These are phyloP conservation scores for Adansonia grandidieri DNA, from an alignment of 441 rosid species.

Conservation along the genomic window DNA sequence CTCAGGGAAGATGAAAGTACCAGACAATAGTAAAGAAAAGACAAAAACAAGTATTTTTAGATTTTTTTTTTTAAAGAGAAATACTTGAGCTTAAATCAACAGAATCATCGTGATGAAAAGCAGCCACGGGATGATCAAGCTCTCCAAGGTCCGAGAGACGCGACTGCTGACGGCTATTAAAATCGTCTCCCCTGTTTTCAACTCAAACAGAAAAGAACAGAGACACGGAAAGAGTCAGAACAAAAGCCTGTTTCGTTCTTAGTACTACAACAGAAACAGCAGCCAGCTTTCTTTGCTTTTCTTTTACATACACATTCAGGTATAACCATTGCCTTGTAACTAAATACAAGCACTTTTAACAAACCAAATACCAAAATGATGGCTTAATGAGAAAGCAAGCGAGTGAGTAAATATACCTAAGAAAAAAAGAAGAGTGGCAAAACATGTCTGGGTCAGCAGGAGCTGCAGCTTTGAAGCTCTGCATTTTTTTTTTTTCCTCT, in stretches of 20 bases:
- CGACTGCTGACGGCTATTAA: conserved; percentile 46
- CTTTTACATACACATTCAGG: not conserved
- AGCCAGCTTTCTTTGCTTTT: not conserved
- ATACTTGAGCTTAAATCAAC: conserved; percentile 87
- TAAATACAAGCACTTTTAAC: conserved; percentile 29
- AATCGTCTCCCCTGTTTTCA: conserved; percentile 56
- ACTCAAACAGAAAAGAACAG: conserved; percentile 19
- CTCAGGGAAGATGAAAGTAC: conserved; percentile 22
- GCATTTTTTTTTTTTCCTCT: conserved; percentile 41
- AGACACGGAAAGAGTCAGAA: conserved; percentile 19
- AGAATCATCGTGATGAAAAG: conserved; percentile 69
- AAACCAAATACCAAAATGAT: not conserved
- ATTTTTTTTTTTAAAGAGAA: not conserved
- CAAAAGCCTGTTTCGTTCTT: conserved; percentile 2
- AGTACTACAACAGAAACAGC: not conserved
- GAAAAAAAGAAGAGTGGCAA: conserved; percentile 67
- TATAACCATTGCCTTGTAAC: conserved; percentile 15
- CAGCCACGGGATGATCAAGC: conserved; percentile 65
- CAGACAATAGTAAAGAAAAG: not conserved
- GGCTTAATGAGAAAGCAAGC: not conserved
- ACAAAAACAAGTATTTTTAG: not conserved
- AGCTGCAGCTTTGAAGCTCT: conserved; percentile 70
- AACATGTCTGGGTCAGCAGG: conserved; percentile 58
- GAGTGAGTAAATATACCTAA: conserved; percentile 47
- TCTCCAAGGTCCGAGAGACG: conserved; percentile 71